These are phyloP conservation scores for Earliella scabrosa DNA, from an alignment of 1,284 basidiomycete genomes.

Conservation along the genomic window DNA sequence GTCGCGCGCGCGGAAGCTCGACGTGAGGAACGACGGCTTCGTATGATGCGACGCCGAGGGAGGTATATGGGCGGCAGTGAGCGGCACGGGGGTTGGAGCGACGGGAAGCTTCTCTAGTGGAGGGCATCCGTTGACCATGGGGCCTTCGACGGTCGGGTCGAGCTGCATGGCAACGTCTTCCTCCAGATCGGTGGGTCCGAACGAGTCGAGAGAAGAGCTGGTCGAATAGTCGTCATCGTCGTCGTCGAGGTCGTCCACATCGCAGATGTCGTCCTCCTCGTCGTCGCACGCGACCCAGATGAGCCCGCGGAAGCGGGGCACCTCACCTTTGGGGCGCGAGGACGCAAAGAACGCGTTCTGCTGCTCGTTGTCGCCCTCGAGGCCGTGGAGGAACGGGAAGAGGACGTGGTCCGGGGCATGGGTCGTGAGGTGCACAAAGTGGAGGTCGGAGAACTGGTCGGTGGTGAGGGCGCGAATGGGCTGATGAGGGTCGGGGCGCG, in stretches of 20 bases:
- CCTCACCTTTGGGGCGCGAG: constrained; percentile 30
- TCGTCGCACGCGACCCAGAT: constrained; percentile 66
- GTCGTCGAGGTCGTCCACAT: constrained; percentile 39
- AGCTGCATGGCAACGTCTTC: constrained; percentile 34
- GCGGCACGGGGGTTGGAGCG: constrained; percentile 12
- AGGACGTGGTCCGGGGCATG: constrained; percentile 79
- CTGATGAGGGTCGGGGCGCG: constrained; percentile 42
- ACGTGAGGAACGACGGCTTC: constrained; percentile 33
- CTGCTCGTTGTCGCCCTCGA: constrained; percentile 77
- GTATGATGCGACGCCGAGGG: constrained; percentile 21
- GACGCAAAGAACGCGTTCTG: constrained; percentile 80
- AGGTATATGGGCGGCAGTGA: constrained; percentile 17
- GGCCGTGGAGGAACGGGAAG: constrained; percentile 83
- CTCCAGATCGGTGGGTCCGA: constrained; percentile 34
- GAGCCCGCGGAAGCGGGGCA: constrained; percentile 60
- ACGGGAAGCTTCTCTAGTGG: constrained; percentile 20
- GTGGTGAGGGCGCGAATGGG: constrained; percentile 59
- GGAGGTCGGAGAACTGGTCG: constrained; percentile 60
- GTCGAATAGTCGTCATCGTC: constrained; percentile 36
- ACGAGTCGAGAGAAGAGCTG: constrained; percentile 39
- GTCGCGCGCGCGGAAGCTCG: constrained; percentile 42
- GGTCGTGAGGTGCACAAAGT: constrained; percentile 62
- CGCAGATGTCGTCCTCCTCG: constrained; percentile 37
- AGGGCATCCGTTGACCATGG: constrained; percentile 26
- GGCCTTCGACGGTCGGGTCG: constrained; percentile 27